A percentile compares a stretch with the other conserved stretches of the same genome.
Evolutionary conservation across 371 early-diverging fungal species (phyloP).

Genomic region (Mucor mucedo): DNA sequence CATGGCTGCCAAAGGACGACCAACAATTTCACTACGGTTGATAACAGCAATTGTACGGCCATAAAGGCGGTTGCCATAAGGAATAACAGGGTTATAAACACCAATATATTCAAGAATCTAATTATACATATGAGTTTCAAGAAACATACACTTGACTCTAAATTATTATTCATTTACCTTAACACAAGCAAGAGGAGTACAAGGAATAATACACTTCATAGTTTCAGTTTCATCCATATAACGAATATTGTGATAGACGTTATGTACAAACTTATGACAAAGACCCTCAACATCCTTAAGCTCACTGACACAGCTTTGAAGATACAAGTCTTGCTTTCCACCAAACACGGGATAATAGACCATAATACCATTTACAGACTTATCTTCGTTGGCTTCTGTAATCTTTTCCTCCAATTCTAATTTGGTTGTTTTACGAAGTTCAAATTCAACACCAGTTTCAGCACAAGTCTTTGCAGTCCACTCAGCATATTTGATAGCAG

Average conservation of each 20-base stretch:
- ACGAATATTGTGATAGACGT: conserved; percentile 95
- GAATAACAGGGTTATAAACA: conserved; percentile 89
- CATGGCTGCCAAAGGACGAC: conserved; percentile 96
- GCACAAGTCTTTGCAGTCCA: conserved; percentile 92
- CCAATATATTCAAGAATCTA: conserved; percentile 91
- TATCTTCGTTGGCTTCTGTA: conserved; percentile 87
- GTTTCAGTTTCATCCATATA: conserved; percentile 81
- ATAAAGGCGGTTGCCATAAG: conserved; percentile 93
- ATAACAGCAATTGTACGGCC: conserved; percentile 92
- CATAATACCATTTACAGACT: conserved; percentile 88
- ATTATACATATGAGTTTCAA: not conserved
- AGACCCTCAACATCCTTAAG: conserved; percentile 97
- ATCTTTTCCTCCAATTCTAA: conserved; percentile 86
- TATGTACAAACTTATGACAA: conserved; percentile 90
- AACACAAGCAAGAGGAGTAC: conserved; percentile 94
- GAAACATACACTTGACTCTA: not conserved
- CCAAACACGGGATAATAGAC: conserved; percentile 97
- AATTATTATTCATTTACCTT: conserved; percentile 62
- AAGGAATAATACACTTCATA: conserved; percentile 94
- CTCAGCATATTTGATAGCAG: conserved; percentile 87
- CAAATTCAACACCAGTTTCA: conserved; percentile 90
- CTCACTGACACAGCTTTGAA: conserved; percentile 87
- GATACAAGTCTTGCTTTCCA: conserved; percentile 89
- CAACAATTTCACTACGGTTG: conserved; percentile 96
- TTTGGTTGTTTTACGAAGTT: conserved; percentile 82